These are phyloP conservation scores for Phytophthora pinifolia DNA, from an alignment of 352 stramenopile species.

Conservation along the genomic window DNA sequence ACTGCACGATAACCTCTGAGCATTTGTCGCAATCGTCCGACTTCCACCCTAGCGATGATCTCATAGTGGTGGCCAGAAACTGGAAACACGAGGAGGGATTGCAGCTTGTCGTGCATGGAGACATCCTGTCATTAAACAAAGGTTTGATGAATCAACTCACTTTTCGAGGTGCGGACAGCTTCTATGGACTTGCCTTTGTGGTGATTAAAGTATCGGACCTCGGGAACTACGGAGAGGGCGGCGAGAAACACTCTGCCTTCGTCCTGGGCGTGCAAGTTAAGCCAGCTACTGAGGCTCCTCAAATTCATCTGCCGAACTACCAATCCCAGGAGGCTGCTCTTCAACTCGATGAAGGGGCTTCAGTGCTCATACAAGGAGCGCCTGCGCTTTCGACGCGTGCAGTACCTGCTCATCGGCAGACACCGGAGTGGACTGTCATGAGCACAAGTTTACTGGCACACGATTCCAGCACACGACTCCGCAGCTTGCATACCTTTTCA, in stretches of 20 bases:
- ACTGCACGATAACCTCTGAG: slow-evolving; percentile 31
- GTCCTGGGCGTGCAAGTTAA: slow-evolving; percentile 41
- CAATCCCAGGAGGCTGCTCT: slow-evolving; percentile 34
- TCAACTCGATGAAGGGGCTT: slow-evolving; percentile 40
- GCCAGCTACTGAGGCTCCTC: slow-evolving; percentile 35
- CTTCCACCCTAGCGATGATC: slow-evolving; percentile 8
- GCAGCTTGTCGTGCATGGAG: slow-evolving; percentile 30
- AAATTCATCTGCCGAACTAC: slow-evolving; percentile 45
- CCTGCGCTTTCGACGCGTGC: slow-evolving; percentile 9
- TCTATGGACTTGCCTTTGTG: slow-evolving; percentile 40
- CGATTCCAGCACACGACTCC: slow-evolving; percentile 29
- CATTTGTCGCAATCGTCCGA: slow-evolving; percentile 6
- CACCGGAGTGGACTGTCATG: slow-evolving; percentile 33
- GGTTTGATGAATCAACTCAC: slow-evolving; percentile 38
- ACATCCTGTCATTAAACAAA: slow-evolving; percentile 33
- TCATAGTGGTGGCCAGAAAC: slow-evolving; percentile 12
- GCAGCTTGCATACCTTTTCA: slow-evolving; percentile 17
- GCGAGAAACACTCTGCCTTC: slow-evolving; percentile 28
- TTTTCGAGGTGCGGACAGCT: slow-evolving; percentile 33
- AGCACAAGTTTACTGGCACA: slow-evolving; percentile 17
- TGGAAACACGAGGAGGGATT: slow-evolving; percentile 16
- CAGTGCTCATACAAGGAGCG: slow-evolving; percentile 44
- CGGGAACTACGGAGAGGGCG: slow-evolving; percentile 35
- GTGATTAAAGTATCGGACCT: slow-evolving; percentile 45
- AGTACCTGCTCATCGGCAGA: not conserved